Base-by-base conservation (phyloP, 768 basidiomycete genomes). In the Mycena venus region DNA sequence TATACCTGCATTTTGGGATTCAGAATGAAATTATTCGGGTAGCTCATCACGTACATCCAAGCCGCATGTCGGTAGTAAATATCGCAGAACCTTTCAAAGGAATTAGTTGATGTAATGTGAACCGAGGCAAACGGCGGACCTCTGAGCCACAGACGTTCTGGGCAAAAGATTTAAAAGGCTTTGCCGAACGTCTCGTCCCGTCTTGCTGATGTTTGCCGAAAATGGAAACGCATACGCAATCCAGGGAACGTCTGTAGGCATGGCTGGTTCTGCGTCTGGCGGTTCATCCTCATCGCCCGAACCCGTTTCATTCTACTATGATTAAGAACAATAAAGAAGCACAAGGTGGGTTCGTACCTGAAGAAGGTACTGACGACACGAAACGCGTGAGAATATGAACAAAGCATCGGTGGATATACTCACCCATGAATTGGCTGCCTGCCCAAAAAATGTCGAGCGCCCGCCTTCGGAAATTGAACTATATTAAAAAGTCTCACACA, bases 341-440 rank as follows among this genome's bases (percentile, higher is more conserved):
- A 62, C 63, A 34, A 58, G 53, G 14, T 1, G 31, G 51, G 27
- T 58, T 79, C 86, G 70, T 81, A 91, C 92, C 88, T 92, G 88
- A 74, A 93, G 86, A 58, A 93, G 88, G 86, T 92, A 92, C 92
- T 92, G 64, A 34, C 6, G 31, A 68, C 31, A 32, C 47, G 29
- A 25, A 23, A 31, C n/a, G 51, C 55, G 40, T 42, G n/a, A 25
- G 14, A 23, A 12, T 6, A 38, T 25, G 68, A 15, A 23, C 27
- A 14, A 34, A 29, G 11, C 1, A 29, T 27, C 14, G n/a, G 10
- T 44, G 63, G 21, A 56, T 56, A 23, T 59, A 80, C 90, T 78
- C 82, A 93, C 92, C 90, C 91, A 93, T 73, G 92, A 91, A 78
- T 91, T 94, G 29, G 92, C 92, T 31, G 91, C 88, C 65, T 86